Conservation (phyloP, 2,329 filamentous ascomycete species). For the Pezicula neosporulosa region DNA sequence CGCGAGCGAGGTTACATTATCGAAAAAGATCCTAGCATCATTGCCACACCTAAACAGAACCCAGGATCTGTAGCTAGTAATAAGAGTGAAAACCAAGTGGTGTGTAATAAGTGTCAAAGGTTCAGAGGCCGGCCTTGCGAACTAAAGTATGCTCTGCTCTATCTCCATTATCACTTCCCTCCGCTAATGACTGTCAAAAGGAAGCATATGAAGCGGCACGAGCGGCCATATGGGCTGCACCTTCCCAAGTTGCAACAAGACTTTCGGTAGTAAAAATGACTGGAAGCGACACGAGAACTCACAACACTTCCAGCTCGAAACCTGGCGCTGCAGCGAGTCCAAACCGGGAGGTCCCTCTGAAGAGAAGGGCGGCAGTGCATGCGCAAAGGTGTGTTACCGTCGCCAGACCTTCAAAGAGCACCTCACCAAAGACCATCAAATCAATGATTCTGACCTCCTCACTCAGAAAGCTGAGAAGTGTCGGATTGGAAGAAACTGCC, state of each 20-base stretch:
- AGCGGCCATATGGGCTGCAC: conserved; percentile 82
- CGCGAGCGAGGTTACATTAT: conserved; percentile 21
- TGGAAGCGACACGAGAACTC: conserved; percentile 88
- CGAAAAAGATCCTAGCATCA: conserved; percentile 13
- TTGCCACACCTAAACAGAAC: conserved; percentile 15
- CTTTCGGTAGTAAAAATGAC: conserved; percentile 89
- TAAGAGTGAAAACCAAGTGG: conserved; percentile 23
- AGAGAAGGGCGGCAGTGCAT: conserved; percentile 32
- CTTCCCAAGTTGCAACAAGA: conserved; percentile 62
- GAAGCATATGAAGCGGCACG: conserved; percentile 82
- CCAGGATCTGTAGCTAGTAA: conserved; percentile 20
- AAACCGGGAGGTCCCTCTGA: conserved; percentile 3
- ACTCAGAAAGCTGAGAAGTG: conserved; percentile 46
- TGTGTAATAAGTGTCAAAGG: conserved; percentile 43
- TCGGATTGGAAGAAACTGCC: conserved; percentile 61
- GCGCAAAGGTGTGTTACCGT: conserved; percentile 56
- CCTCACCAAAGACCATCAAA: conserved; percentile 38
- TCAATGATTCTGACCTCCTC: conserved; percentile 22
- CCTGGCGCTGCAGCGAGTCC: conserved; percentile 64
- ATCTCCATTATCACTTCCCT: background rate
- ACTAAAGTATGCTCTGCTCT: conserved; percentile 44
- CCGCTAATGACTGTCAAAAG: conserved; percentile 37
- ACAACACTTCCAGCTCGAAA: conserved; percentile 69
- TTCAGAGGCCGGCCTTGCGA: conserved; percentile 49
- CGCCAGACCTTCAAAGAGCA: conserved; percentile 60